These are phyloP conservation scores for Macrolepiota dolichaula DNA, from an alignment of 768 basidiomycete species.

Conservation along the genomic window DNA sequence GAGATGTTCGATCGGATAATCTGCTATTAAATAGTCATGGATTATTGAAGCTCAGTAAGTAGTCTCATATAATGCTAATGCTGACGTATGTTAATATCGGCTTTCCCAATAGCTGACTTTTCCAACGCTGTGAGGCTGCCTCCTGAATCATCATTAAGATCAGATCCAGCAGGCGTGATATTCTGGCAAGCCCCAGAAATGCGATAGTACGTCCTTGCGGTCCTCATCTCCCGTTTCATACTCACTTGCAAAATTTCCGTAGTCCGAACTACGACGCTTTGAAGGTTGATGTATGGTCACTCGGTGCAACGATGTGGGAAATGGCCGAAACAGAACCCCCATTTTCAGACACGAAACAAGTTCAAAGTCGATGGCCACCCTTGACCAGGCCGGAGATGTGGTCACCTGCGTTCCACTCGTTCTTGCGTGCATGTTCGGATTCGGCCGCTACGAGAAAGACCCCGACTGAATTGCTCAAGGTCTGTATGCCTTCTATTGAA, in stretches of 20 bases:
- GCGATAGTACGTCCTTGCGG: conserved; percentile 48
- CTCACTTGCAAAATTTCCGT: neutral
- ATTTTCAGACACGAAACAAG: conserved; percentile 55
- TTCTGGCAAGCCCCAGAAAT: conserved; percentile 90
- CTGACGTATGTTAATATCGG: conserved; percentile 43
- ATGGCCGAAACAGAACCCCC: conserved; percentile 74
- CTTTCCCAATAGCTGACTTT: conserved; percentile 83
- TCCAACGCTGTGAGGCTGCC: conserved; percentile 67
- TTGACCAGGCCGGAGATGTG: conserved; percentile 55
- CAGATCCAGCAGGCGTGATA: conserved; percentile 64
- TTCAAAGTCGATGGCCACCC: conserved; percentile 65
- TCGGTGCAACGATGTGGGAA: conserved; percentile 85
- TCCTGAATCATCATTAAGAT: conserved; percentile 43
- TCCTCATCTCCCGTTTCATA: neutral
- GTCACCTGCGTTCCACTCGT: conserved; percentile 70
- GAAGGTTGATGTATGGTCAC: conserved; percentile 77
- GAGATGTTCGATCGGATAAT: conserved; percentile 85
- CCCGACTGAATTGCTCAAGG: conserved; percentile 56
- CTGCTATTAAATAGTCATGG: conserved; percentile 67
- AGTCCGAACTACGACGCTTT: conserved; percentile 72
- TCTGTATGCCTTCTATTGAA: conserved; percentile 26
- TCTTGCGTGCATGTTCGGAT: conserved; percentile 64
- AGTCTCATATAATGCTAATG: neutral
- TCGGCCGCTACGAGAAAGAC: conserved; percentile 53
- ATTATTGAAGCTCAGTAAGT: conserved; percentile 71